phyloP scores from a whole-genome alignment of 2,329 filamentous ascomycete genomes.

The Fonsecaea pugnacius region DNA sequence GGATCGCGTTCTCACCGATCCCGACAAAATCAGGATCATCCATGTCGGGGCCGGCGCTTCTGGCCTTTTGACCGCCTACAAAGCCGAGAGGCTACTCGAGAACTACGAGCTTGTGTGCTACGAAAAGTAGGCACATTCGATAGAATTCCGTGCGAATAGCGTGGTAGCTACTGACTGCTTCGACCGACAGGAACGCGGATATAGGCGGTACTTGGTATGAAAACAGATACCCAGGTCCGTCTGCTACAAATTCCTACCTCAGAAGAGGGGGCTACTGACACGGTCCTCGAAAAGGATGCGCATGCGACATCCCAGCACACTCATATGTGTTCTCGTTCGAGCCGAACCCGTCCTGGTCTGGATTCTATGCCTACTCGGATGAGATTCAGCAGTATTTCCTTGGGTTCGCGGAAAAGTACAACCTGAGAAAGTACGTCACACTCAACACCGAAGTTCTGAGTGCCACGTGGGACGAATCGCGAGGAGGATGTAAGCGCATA shows the following conservation, averaged over 20 bases:
- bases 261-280: too few relatives aligned
- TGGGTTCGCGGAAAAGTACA: slow-evolving; percentile 34
- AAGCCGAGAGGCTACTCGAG: slow-evolving; percentile 19
- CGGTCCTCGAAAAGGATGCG: slow-evolving; percentile 11
- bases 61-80: slow-evolving; percentile 24
- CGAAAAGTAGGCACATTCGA: too few relatives aligned
- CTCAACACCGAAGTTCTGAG: slow-evolving; percentile 18
- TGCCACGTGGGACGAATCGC: slow-evolving; percentile 19
- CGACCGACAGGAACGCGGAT: slow-evolving; percentile 21
- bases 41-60: slow-evolving; percentile 30
- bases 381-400: slow-evolving; percentile 41
- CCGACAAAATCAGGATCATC: slow-evolving; percentile 25
- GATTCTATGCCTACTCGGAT: slow-evolving; percentile 34
- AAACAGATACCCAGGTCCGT: slow-evolving; percentile 16
- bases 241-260: not conserved
- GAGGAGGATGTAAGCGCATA: too few relatives aligned
- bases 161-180: not conserved
- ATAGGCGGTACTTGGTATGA: slow-evolving; percentile 26
- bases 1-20: not conserved
- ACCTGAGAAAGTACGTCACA: slow-evolving; percentile 10
- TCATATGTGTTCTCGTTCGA: slow-evolving; percentile 29
- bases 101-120: slow-evolving; percentile 27
- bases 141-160: too few relatives aligned
- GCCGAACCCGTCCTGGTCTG: slow-evolving; percentile 35
- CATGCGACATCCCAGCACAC: slow-evolving; percentile 44